These are phyloP conservation scores for Penicillium sp. DNA, from an alignment of 2,329 filamentous ascomycete species.

Conservation along the genomic window DNA sequence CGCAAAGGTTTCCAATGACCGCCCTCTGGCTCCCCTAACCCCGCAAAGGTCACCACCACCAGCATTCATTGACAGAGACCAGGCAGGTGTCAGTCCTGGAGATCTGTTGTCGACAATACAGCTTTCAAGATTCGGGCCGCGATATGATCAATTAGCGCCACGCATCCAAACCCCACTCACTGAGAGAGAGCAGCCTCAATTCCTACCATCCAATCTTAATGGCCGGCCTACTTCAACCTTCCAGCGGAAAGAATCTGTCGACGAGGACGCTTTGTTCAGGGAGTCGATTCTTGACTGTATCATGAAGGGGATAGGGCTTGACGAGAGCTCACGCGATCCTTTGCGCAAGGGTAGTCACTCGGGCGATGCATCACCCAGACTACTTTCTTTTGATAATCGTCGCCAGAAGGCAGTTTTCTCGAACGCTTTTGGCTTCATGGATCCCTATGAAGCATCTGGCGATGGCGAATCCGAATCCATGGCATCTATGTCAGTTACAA, in stretches of 20 bases:
- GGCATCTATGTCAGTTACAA: slow-evolving; percentile 66
- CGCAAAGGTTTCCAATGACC: slow-evolving; percentile 57
- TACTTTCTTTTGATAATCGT: slow-evolving; percentile 81
- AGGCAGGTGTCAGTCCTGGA: slow-evolving; percentile 64
- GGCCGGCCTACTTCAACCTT: slow-evolving; percentile 38
- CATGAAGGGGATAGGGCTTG: slow-evolving; percentile 88
- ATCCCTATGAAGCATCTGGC: slow-evolving; percentile 69
- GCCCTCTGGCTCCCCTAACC: slow-evolving; percentile 22
- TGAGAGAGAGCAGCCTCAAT: slow-evolving; percentile 42
- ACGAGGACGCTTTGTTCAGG: slow-evolving; percentile 87
- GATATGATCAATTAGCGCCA: slow-evolving; percentile 45
- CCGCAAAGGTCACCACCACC: slow-evolving; percentile 14
- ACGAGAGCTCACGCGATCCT: slow-evolving; percentile 62
- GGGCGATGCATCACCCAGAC: slow-evolving; percentile 78
- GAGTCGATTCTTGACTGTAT: slow-evolving; percentile 92
- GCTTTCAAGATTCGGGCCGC: slow-evolving; percentile 62
- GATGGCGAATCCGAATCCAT: slow-evolving; percentile 89
- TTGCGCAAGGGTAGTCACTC: slow-evolving; percentile 67
- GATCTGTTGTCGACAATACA: slow-evolving; percentile 81
- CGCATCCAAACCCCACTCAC: slow-evolving; percentile 44
- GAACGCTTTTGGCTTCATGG: slow-evolving; percentile 91
- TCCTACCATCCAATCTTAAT: slow-evolving; percentile 33
- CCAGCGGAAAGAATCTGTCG: slow-evolving; percentile 76
- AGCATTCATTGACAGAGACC: slow-evolving; percentile 34
- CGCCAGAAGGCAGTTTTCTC: slow-evolving; percentile 77